Evolutionary conservation across 306 rosid genomes (phyloP).

Genomic region (Vachellia collinsii): DNA sequence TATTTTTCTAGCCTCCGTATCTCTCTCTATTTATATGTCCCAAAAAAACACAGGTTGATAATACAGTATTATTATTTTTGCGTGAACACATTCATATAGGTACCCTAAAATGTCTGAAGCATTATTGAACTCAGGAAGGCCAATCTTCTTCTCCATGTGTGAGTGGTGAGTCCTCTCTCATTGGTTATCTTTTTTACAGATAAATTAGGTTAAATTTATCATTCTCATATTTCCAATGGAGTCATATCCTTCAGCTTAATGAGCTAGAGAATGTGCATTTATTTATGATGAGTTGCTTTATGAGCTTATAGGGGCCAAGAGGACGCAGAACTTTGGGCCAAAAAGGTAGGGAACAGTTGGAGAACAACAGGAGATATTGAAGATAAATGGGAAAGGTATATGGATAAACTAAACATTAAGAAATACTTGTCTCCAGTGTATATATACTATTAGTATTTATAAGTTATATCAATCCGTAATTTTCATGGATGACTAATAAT

Average conservation of each 20-base stretch:
- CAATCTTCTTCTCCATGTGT: conserved; percentile 70
- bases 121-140: conserved; percentile 50
- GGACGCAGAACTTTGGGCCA: conserved; percentile 77
- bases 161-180: conserved; percentile 64
- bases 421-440: not conserved
- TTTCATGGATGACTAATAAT: not conserved
- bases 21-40: too few relatives aligned
- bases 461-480: not conserved
- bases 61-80: not conserved
- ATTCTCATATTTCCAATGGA: not conserved
- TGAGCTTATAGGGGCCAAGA: conserved; percentile 62
- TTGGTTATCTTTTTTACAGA: too few relatives aligned
- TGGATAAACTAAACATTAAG: not conserved
- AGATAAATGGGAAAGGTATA: conserved; percentile 69
- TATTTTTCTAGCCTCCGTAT: not conserved
- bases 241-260: not conserved
- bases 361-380: conserved; percentile 79
- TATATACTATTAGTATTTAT: not conserved
- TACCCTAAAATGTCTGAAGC: conserved; percentile 73
- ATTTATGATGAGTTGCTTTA: conserved; percentile 18
- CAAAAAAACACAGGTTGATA: too few relatives aligned
- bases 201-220: too few relatives aligned
- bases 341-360: conserved; percentile 75
- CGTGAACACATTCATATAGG: conserved; percentile 36
- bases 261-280: not conserved